Conservation (phyloP, 371 early-diverging fungal species). For the Catenaria anguillulae region DNA sequence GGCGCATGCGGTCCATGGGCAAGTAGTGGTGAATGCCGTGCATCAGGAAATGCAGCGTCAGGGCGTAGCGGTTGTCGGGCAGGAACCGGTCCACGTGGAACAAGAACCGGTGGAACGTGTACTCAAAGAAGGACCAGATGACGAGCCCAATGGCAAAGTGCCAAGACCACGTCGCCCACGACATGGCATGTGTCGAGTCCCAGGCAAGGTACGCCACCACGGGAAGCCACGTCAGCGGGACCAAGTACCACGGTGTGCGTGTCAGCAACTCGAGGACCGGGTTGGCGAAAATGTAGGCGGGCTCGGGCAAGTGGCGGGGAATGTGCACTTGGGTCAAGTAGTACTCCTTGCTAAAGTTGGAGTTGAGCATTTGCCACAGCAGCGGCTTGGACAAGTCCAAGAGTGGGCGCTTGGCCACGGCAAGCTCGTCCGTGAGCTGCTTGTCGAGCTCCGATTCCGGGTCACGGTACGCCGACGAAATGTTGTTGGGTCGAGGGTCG, state of each 20-base stretch:
- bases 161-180: slow-evolving; percentile 18
- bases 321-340: slow-evolving; percentile 83
- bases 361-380: slow-evolving; percentile 58
- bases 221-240: slow-evolving; percentile 80
- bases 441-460: background rate
- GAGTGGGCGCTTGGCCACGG: slow-evolving; percentile 47
- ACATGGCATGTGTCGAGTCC: slow-evolving; percentile 8
- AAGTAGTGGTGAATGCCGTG: slow-evolving; percentile 93
- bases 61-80: slow-evolving; percentile 64
- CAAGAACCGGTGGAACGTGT: slow-evolving; percentile 75
- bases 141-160: slow-evolving; percentile 49
- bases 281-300: slow-evolving; percentile 66
- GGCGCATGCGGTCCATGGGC: slow-evolving; percentile 84
- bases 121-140: slow-evolving; percentile 52
- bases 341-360: slow-evolving; percentile 53
- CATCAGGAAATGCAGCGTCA: slow-evolving; percentile 61
- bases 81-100: slow-evolving; percentile 78
- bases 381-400: slow-evolving; percentile 68
- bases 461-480: background rate
- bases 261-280: slow-evolving; percentile 58
- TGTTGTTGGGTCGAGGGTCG: background rate
- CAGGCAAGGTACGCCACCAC: slow-evolving; percentile 25
- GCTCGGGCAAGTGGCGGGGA: slow-evolving; percentile 58
- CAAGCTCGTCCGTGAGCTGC: slow-evolving; percentile 16
- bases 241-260: slow-evolving; percentile 79